These are phyloP conservation scores for Lindgomyces ingoldianus DNA, from an alignment of 495 filamentous ascomycete species.

Conservation along the genomic window DNA sequence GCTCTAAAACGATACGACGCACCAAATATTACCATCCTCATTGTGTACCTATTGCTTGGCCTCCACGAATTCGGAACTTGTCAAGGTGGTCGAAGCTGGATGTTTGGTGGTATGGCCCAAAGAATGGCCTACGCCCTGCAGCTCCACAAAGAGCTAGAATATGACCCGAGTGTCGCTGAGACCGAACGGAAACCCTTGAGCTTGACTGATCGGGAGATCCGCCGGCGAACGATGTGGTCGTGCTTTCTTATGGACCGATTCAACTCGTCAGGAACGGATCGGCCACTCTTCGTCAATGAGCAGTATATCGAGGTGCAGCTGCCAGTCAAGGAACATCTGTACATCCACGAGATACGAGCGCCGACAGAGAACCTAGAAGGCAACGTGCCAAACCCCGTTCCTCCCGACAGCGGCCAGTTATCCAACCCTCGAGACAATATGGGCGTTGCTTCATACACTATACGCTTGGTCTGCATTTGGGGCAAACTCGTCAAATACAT, in stretches of 20 bases:
- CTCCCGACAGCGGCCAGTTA: constrained; percentile 62
- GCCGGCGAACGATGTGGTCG: constrained; percentile 94
- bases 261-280: constrained; percentile 92
- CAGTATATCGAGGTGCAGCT: constrained; percentile 85
- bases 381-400: constrained; percentile 64
- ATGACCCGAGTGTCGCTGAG: constrained; percentile 68
- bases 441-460: constrained; percentile 91
- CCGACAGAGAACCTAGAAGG: constrained; percentile 84
- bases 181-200: constrained; percentile 70
- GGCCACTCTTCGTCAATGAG: constrained; percentile 89
- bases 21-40: constrained; percentile 93
- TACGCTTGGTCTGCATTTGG: constrained; percentile 84
- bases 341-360: constrained; percentile 86
- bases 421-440: constrained; percentile 78
- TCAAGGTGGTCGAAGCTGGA: constrained; percentile 94
- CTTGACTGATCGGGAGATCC: constrained; percentile 89
- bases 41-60: constrained; percentile 81
- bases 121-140: constrained; percentile 96
- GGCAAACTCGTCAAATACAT: constrained; percentile 86
- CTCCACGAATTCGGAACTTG: constrained; percentile 97
- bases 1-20: constrained; percentile 84
- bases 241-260: constrained; percentile 97
- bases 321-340: constrained; percentile 85
- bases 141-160: constrained; percentile 88
- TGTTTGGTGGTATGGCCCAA: constrained; percentile 89